Conservation (phyloP, 345 rosid genomes). For the Aquilaria malaccensis region DNA sequence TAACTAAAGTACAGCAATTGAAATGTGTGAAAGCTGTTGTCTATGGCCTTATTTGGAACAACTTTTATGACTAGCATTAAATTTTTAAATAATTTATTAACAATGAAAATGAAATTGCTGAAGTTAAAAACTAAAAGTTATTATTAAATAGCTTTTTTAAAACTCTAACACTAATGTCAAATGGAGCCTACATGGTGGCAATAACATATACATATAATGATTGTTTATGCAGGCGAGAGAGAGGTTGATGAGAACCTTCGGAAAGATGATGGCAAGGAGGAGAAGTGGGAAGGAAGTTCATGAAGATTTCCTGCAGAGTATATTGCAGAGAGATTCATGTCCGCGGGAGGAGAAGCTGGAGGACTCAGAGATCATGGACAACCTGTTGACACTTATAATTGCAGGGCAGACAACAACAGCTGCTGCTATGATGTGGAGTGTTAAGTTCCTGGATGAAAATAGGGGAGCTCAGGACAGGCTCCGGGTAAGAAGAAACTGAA, state of each 20-base stretch:
- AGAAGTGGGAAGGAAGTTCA: constrained; percentile 27
- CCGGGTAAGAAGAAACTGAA: constrained; percentile 24
- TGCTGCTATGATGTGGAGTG: constrained; percentile 62
- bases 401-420: constrained; percentile 61
- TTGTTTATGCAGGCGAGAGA: constrained; percentile 31
- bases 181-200: too few relatives aligned
- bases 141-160: too few relatives aligned
- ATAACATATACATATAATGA: too few relatives aligned
- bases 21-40: too few relatives aligned
- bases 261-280: constrained; percentile 26
- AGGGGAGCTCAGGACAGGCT: constrained; percentile 36
- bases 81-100: too few relatives aligned
- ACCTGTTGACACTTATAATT: constrained; percentile 43
- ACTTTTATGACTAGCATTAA: too few relatives aligned
- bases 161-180: too few relatives aligned
- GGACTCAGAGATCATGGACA: constrained; percentile 51
- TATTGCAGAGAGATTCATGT: constrained; percentile 36
- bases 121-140: too few relatives aligned
- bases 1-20: not conserved
- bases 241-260: constrained; percentile 35
- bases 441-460: constrained; percentile 43
- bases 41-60: too few relatives aligned
- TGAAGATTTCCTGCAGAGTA: constrained; percentile 42
- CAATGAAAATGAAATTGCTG: too few relatives aligned
- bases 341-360: constrained; percentile 37